Evolutionary conservation across 768 basidiomycete species (phyloP).

Genomic region (Russula sp.): DNA sequence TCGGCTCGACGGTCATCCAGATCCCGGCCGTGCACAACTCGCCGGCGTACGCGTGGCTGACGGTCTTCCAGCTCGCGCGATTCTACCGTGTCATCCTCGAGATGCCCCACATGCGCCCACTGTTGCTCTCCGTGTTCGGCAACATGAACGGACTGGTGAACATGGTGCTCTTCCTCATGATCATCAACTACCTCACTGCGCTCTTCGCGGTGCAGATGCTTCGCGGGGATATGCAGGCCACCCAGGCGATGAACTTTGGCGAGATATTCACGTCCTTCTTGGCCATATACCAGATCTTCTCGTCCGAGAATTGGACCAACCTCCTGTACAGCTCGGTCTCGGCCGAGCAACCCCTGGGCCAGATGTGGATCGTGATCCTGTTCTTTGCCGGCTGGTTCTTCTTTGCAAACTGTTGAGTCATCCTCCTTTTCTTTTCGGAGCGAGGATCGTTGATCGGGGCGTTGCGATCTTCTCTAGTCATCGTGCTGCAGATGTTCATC

Average conservation of each 20-base stretch:
- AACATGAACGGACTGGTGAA: slow-evolving; percentile 87
- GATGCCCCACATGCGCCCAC: slow-evolving; percentile 82
- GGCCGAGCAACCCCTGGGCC: slow-evolving; percentile 57
- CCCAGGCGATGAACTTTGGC: slow-evolving; percentile 61
- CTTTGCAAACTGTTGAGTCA: slow-evolving; percentile 78
- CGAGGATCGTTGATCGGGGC: not conserved
- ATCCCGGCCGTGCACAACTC: slow-evolving; percentile 68
- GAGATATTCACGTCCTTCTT: slow-evolving; percentile 81
- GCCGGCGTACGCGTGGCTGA: slow-evolving; percentile 78
- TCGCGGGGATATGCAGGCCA: slow-evolving; percentile 64
- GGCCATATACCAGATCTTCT: slow-evolving; percentile 82
- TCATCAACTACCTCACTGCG: slow-evolving; percentile 82
- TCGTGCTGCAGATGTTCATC: slow-evolving; percentile 92
- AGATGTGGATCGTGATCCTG: slow-evolving; percentile 60
- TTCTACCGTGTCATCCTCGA: slow-evolving; percentile 91
- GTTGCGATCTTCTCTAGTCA: slow-evolving; percentile 44
- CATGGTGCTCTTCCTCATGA: slow-evolving; percentile 84
- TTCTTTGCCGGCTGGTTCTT: slow-evolving; percentile 82
- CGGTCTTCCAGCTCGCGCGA: slow-evolving; percentile 73
- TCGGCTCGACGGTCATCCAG: slow-evolving; percentile 73
- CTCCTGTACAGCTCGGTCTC: slow-evolving; percentile 55
- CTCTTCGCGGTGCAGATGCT: slow-evolving; percentile 79
- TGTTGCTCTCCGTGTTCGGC: slow-evolving; percentile 83
- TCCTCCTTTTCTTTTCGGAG: not conserved
- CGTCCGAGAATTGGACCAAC: slow-evolving; percentile 92